A percentile compares a stretch with the other conserved stretches of the same genome.
Conservation (phyloP, 2,329 filamentous ascomycete species). For the Lecanicillium sp. region DNA sequence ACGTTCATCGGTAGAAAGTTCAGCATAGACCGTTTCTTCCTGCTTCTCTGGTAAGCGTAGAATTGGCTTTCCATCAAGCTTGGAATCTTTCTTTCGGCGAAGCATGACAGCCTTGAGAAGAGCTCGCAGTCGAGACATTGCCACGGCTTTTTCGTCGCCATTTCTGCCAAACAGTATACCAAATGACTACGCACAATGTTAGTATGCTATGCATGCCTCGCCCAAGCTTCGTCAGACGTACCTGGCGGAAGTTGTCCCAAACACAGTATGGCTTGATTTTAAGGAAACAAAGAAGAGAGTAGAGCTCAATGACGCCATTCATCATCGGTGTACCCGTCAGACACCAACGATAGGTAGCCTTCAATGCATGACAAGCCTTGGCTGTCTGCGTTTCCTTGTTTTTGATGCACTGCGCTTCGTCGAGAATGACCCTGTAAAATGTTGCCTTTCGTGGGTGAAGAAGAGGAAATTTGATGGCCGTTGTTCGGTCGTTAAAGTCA, state of each 20-base stretch:
- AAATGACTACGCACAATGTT: slow-evolving; percentile 29
- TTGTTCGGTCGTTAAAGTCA: slow-evolving; percentile 27
- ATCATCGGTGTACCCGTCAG: slow-evolving; percentile 82
- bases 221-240: slow-evolving; percentile 30
- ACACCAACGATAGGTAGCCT: slow-evolving; percentile 68
- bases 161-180: slow-evolving; percentile 26
- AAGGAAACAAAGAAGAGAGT: slow-evolving; percentile 69
- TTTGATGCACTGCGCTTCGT: slow-evolving; percentile 79
- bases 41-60: slow-evolving; percentile 66
- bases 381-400: slow-evolving; percentile 68
- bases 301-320: slow-evolving; percentile 74
- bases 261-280: slow-evolving; percentile 66
- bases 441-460: slow-evolving; percentile 50
- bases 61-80: slow-evolving; percentile 74
- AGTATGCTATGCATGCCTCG: neutral
- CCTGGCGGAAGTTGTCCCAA: slow-evolving; percentile 50
- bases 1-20: slow-evolving; percentile 63
- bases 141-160: slow-evolving; percentile 46
- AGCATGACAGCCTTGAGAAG: slow-evolving; percentile 75
- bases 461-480: slow-evolving; percentile 40
- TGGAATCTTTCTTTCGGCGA: slow-evolving; percentile 71
- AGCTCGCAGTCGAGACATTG: slow-evolving; percentile 65
- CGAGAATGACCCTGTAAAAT: slow-evolving; percentile 75
- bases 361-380: slow-evolving; percentile 56
- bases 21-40: slow-evolving; percentile 67